Conservation (phyloP, 1,284 basidiomycete species). For the Marasmius sp. region DNA sequence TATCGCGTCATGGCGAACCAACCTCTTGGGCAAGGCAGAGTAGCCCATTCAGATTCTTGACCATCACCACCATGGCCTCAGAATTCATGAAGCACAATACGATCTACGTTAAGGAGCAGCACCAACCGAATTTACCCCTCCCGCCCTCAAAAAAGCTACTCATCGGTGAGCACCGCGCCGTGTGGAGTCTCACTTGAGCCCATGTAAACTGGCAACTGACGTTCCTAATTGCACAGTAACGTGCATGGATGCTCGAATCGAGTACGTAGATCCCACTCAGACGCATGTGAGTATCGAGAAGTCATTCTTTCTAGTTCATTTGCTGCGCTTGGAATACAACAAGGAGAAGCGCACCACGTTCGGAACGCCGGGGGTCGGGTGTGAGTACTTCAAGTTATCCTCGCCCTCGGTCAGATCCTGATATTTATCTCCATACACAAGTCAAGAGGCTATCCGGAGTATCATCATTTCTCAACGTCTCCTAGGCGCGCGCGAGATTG, state of each 20-base stretch:
- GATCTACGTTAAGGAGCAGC: slow-evolving; percentile 15
- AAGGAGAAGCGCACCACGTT: slow-evolving; percentile 15
- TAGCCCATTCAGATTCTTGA: no score
- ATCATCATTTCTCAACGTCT: slow-evolving; percentile 69
- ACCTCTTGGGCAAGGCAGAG: no score
- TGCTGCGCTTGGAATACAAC: slow-evolving; percentile 12
- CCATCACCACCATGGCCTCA: neutral
- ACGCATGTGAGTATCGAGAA: neutral
- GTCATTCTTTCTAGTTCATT: slow-evolving; percentile 3
- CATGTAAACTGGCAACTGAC: neutral
- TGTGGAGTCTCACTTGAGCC: neutral
- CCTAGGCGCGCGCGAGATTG: slow-evolving; percentile 64
- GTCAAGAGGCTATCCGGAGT: slow-evolving; percentile 63
- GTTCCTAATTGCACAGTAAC: slow-evolving; percentile 10
- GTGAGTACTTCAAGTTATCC: slow-evolving; percentile 5
- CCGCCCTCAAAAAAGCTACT: slow-evolving; percentile 18
- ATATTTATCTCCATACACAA: slow-evolving; percentile 19
- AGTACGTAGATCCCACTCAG: slow-evolving; percentile 11
- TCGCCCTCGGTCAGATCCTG: neutral
- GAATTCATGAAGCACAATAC: slow-evolving; percentile 17
- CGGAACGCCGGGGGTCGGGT: slow-evolving; percentile 13
- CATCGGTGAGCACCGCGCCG: slow-evolving; percentile 9
- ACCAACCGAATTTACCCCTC: slow-evolving; percentile 11
- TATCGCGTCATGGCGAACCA: no score
- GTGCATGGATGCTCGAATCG: slow-evolving; percentile 23